Conservation (phyloP, 202 grass and related monocot genomes). For the Musa balbisiana region DNA sequence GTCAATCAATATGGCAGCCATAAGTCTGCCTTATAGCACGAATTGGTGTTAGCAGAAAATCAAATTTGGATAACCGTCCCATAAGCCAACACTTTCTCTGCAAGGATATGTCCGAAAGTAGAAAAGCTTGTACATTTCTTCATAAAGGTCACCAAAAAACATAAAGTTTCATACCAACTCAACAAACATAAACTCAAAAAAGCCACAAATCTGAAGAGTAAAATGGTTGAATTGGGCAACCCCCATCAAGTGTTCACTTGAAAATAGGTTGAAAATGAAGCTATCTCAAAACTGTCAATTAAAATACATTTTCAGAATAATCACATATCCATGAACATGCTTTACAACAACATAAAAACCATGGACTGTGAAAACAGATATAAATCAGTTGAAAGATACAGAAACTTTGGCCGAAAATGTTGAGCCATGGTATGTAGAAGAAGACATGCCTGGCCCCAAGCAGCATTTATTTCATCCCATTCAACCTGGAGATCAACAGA, state of each 20-base stretch:
- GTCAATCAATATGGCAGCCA: too few relatives aligned
- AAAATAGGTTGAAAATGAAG: background rate
- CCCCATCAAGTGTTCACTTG: background rate
- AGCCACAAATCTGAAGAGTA: too few relatives aligned
- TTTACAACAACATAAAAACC: background rate
- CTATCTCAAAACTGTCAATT: background rate
- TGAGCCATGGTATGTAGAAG: conserved; percentile 93
- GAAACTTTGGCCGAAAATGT: conserved; percentile 76
- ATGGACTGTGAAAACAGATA: background rate
- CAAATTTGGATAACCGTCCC: too few relatives aligned
- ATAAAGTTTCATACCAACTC: too few relatives aligned
- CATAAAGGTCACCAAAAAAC: too few relatives aligned
- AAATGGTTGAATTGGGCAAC: too few relatives aligned
- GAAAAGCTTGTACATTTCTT: too few relatives aligned
- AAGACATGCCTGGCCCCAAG: conserved; percentile 95
- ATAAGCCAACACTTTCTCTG: too few relatives aligned
- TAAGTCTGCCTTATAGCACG: too few relatives aligned
- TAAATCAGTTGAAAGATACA: conserved; percentile 38
- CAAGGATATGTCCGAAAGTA: too few relatives aligned
- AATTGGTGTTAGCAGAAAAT: too few relatives aligned
- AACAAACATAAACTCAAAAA: too few relatives aligned
- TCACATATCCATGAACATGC: background rate
- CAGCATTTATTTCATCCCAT: conserved; percentile 99
- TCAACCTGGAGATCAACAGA: conserved; percentile 52
- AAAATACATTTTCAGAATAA: background rate